Evolutionary conservation across 768 basidiomycete genomes (phyloP), one percentile per base, ranked within the genome.

Genomic region (Amanita subjunquillea): DNA sequence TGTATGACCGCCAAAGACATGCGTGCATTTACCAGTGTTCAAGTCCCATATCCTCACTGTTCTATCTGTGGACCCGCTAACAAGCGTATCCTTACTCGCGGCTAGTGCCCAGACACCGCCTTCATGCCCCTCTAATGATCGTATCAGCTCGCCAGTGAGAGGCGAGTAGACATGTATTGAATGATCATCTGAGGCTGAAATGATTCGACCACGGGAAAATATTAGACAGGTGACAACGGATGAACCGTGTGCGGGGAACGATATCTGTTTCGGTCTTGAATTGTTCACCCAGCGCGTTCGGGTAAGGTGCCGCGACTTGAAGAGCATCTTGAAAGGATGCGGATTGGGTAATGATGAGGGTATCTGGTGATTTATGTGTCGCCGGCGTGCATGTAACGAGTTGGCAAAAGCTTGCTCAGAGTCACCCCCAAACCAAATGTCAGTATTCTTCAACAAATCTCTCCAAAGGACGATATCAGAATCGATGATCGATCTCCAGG

Each of bases 41-140:
- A 95, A 72, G 61, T 94, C 84, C 93, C 92, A 96, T 37, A 94
- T 87, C 46, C 93, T 76, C 51, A 96, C 90, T 0, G 91, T 94
- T 27, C 93, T 82, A 69, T 96, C 93, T 6, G 93, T 96, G 10
- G 88, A 91, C 4, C 93, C 93, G 59, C 87, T 91, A 58, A 95
- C 93, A 15, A 93, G 78, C 25, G 86, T 79, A 65, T 91, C 82
- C 72, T 88, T 90, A 65, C 78, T 90, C 34, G 87, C 85, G 4
- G 88, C 87, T n/a, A 98, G 72, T 13, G 94, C 93, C 94, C 94
- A 98, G 1, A 98, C 92, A 15, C 94, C 94, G 47, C 94, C 94
- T 59, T 92, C 89, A 60, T 98, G 94, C 3, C 94, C 95, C 54
- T 87, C 77, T 40, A 98, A 75, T 1, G 84, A 79, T 39, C 78